A percentile compares a stretch with the other conserved stretches of the same genome.
These are phyloP conservation scores for Flaveria brownii DNA, from an alignment of 129 eudicot species.

Conservation along the genomic window DNA sequence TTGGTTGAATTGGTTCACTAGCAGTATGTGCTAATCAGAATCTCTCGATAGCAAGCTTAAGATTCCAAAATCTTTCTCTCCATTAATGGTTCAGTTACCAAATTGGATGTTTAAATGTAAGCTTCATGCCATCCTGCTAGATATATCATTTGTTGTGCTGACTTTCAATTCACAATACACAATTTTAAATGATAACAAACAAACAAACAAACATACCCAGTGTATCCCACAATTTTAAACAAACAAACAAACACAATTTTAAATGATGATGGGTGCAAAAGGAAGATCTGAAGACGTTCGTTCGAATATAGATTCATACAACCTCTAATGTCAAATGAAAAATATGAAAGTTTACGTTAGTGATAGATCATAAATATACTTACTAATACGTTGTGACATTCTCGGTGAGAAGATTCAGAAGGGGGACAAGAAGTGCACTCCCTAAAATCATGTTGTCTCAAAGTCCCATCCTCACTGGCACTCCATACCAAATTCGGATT, in stretches of 20 bases:
- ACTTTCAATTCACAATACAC: neutral
- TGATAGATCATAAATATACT: slow-evolving; percentile 31
- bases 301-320: neutral
- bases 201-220: too few species aligned
- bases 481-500: slow-evolving; percentile 97
- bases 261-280: neutral
- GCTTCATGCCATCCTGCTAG: slow-evolving; percentile 12
- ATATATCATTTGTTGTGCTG: neutral
- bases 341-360: neutral
- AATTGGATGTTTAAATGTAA: slow-evolving; percentile 10
- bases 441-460: slow-evolving; percentile 96
- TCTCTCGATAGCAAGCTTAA: slow-evolving; percentile 13
- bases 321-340: neutral
- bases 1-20: neutral
- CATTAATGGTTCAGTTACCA: neutral
- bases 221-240: too few species aligned
- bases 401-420: slow-evolving; percentile 71
- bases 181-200: neutral
- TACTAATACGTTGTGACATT: slow-evolving; percentile 87
- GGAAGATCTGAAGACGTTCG: neutral
- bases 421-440: slow-evolving; percentile 91
- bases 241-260: neutral
- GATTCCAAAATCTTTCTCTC: slow-evolving; percentile 4
- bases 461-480: slow-evolving; percentile 98
- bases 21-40: neutral